Evolutionary conservation across 176 grass and related monocot species (phyloP).

Genomic region (maize (Zea mays)): DNA sequence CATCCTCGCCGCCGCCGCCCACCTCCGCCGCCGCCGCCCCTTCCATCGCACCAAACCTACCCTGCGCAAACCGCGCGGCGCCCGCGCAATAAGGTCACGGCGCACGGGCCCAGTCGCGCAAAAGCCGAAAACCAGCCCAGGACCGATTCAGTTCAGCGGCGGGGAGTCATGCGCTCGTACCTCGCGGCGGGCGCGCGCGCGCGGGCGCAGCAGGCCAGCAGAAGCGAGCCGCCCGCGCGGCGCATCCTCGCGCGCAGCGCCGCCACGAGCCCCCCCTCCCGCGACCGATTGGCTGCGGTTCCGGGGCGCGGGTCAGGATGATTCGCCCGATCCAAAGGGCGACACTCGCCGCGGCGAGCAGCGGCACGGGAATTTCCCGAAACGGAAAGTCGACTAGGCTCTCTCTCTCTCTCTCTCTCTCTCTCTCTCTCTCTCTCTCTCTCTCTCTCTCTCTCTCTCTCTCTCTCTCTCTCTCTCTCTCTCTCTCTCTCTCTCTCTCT

Average conservation of each 20-base stretch:
- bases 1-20: conserved; percentile 39
- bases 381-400: conserved; percentile 57
- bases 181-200: too few relatives aligned
- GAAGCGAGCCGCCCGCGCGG: background rate
- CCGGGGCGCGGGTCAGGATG: background rate
- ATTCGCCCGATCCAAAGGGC: background rate
- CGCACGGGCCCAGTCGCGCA: background rate
- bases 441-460: too few relatives aligned
- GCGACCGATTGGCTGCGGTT: background rate
- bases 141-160: conserved; percentile 22
- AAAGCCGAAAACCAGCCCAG: background rate
- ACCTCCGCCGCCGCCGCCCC: conserved; percentile 54
- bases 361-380: conserved; percentile 54
- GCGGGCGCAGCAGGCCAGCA: background rate
- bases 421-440: too few relatives aligned
- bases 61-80: background rate
- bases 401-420: background rate
- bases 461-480: too few relatives aligned
- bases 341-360: conserved; percentile 1
- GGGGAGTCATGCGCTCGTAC: conserved; percentile 24
- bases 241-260: background rate
- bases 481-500: too few relatives aligned
- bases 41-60: conserved; percentile 55
- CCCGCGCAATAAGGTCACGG: conserved; percentile 2
- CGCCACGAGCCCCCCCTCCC: background rate